phyloP scores from a whole-genome alignment of 164 flowering plant species.

The Aristolochia fimbriata region DNA sequence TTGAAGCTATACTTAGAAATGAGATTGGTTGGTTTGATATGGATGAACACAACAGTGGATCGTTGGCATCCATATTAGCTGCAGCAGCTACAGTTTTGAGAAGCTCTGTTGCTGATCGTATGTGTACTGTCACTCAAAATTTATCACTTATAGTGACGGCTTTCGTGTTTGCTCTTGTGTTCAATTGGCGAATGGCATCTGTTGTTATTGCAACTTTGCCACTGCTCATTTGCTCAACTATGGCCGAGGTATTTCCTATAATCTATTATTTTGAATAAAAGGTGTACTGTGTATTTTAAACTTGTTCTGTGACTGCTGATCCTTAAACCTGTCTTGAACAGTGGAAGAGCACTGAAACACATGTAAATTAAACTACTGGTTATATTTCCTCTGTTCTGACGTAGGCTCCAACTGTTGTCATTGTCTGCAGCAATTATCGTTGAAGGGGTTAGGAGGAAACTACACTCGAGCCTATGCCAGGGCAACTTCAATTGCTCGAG shows the following conservation, averaged over 20 bases:
- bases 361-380: no score
- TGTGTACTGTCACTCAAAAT: conserved; percentile 66
- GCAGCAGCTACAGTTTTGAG: conserved; percentile 61
- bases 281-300: no score
- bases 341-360: no score
- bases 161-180: conserved; percentile 43
- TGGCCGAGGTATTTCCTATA: conserved; percentile 42
- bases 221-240: conserved; percentile 47
- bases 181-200: conserved; percentile 64
- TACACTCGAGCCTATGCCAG: conserved; percentile 36
- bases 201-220: conserved; percentile 60
- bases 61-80: conserved; percentile 49
- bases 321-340: no score
- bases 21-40: conserved; percentile 84
- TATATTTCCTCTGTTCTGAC: conserved; percentile 1
- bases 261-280: no score
- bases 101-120: conserved; percentile 55
- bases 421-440: conserved; percentile 57
- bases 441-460: conserved; percentile 72
- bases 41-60: conserved; percentile 54
- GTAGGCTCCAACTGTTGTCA: background rate
- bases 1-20: conserved; percentile 63
- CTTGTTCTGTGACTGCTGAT: no score
- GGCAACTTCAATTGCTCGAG: conserved; percentile 61
- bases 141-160: conserved; percentile 53